phyloP scores from a whole-genome alignment of 257 asterid species.

The Solanum dulcamara region DNA sequence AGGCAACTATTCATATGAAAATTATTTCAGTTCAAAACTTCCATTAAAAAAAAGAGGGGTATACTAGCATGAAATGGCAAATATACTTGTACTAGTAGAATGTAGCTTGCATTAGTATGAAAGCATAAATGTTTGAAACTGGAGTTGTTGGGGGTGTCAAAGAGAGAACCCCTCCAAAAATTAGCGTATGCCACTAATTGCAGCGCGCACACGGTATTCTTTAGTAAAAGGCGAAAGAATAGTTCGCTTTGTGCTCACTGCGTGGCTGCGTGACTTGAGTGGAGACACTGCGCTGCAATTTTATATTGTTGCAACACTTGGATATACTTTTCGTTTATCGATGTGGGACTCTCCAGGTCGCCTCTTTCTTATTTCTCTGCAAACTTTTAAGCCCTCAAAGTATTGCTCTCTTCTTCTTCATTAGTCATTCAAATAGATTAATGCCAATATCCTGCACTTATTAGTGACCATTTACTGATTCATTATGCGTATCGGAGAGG shows the following conservation, averaged over 20 bases:
- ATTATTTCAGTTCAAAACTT: no score
- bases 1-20: no score
- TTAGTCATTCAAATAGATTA: background rate
- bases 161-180: background rate
- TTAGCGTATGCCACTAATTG: background rate
- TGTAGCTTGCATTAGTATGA: no score
- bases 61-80: no score
- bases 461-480: background rate
- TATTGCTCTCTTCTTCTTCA: background rate
- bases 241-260: background rate
- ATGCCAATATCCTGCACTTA: background rate
- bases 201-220: background rate
- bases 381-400: background rate
- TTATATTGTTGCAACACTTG: background rate
- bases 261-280: rapidly evolving
- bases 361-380: background rate
- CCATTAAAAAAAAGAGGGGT: no score
- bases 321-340: background rate
- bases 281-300: rapidly evolving
- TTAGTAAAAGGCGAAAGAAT: background rate
- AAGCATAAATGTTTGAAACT: background rate
- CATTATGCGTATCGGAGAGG: background rate
- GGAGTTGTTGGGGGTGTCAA: background rate
- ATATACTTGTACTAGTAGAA: no score
- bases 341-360: background rate